Evolutionary conservation across 2,329 filamentous ascomycete genomes (phyloP).

Genomic region (Diaporthe caulivora): DNA sequence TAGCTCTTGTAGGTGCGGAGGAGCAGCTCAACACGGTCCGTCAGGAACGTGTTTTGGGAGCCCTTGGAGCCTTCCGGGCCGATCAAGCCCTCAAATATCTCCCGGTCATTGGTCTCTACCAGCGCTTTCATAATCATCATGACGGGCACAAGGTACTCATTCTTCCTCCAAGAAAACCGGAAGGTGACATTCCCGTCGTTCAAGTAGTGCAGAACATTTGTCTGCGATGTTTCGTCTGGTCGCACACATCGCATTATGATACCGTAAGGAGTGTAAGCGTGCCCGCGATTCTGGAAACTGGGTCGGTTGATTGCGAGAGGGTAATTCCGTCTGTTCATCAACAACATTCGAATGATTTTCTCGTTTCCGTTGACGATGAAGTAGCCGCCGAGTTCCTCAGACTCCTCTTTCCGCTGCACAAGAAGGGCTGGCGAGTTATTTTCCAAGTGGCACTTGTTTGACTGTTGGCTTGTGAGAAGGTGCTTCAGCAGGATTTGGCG

Average conservation of each 20-base stretch:
- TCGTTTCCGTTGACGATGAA: conserved; percentile 98
- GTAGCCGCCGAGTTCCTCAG: conserved; percentile 95
- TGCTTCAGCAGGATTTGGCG: conserved; percentile 42
- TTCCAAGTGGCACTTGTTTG: conserved; percentile 91
- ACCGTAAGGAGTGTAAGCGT: conserved; percentile 89
- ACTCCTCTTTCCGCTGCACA: conserved; percentile 91
- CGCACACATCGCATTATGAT: conserved; percentile 92
- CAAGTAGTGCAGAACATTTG: conserved; percentile 96
- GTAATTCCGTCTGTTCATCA: conserved; percentile 92
- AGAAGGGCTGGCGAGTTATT: conserved; percentile 85
- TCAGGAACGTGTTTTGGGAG: conserved; percentile 90
- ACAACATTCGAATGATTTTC: conserved; percentile 93
- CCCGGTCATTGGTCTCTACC: conserved; percentile 94
- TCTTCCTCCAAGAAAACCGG: conserved; percentile 97
- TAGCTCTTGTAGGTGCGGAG: conserved; percentile 95
- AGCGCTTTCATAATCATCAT: conserved; percentile 98
- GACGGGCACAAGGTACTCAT: conserved; percentile 94
- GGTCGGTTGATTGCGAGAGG: conserved; percentile 93
- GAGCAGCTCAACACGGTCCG: conserved; percentile 91
- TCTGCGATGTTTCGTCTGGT: conserved; percentile 98
- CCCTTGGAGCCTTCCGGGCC: conserved; percentile 82
- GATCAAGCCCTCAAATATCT: conserved; percentile 95
- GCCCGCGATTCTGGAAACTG: conserved; percentile 89
- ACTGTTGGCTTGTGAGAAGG: conserved; percentile 59
- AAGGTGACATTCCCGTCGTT: conserved; percentile 97